Conservation (phyloP, 2,329 filamentous ascomycete species). For the Colletotrichum chlorophyti region DNA sequence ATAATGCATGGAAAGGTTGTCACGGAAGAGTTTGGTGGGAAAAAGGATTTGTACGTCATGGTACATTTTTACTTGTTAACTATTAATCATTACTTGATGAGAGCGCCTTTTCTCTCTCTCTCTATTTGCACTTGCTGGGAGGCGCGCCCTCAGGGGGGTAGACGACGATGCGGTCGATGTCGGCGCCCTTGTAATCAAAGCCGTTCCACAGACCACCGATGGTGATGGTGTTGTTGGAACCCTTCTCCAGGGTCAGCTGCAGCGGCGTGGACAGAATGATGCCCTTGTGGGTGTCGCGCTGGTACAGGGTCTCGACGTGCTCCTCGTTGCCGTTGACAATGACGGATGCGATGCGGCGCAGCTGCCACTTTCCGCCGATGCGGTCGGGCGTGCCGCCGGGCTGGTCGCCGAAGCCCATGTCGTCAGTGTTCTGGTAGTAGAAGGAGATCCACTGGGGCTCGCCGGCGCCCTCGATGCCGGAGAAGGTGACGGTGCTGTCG, state of each 20-base stretch:
- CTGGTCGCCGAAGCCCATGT: slow-evolving; percentile 65
- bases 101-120: too few species aligned
- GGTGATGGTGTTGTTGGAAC: slow-evolving; percentile 58
- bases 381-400: slow-evolving; percentile 64
- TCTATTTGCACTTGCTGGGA: slow-evolving; percentile 10
- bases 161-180: slow-evolving; percentile 65
- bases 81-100: slow-evolving; percentile 4
- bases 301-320: slow-evolving; percentile 56
- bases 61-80: background rate
- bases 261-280: slow-evolving; percentile 65
- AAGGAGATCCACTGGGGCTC: slow-evolving; percentile 61
- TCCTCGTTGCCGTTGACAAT: slow-evolving; percentile 57
- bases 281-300: slow-evolving; percentile 62
- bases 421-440: slow-evolving; percentile 65
- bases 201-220: slow-evolving; percentile 65
- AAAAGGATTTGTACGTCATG: background rate
- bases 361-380: slow-evolving; percentile 65
- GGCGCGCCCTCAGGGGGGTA: slow-evolving; percentile 60
- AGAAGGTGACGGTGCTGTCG: slow-evolving; percentile 56
- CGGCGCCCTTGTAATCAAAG: slow-evolving; percentile 61
- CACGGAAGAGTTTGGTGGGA: background rate
- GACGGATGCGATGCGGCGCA: slow-evolving; percentile 66
- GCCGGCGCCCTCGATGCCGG: slow-evolving; percentile 48
- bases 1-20: background rate
- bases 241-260: slow-evolving; percentile 58